A percentile compares a stretch with the other conserved stretches of the same genome.
Conservation (phyloP, 306 rosid species). For the Begonia loranthoides region DNA sequence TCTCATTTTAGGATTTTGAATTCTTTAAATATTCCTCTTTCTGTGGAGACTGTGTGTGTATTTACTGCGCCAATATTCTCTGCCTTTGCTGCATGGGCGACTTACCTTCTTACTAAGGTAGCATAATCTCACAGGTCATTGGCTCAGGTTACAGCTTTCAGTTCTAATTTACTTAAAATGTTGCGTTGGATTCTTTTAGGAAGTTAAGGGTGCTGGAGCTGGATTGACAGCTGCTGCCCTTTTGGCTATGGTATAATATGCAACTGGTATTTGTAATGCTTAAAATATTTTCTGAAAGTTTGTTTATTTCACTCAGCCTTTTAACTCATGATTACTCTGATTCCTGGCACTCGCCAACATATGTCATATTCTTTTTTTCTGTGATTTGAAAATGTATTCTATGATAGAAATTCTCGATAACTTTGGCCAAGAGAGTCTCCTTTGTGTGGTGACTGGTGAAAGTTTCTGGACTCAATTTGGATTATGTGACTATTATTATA, state of each 20-base stretch:
- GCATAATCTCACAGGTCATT: slow-evolving; percentile 12
- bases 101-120: slow-evolving; percentile 83
- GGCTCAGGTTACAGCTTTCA: background rate
- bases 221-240: slow-evolving; percentile 89
- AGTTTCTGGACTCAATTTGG: too few species aligned
- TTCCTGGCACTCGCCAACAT: too few species aligned
- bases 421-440: too few species aligned
- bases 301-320: background rate
- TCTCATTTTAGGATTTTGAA: slow-evolving; percentile 53
- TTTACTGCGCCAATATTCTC: slow-evolving; percentile 97
- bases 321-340: background rate
- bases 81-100: slow-evolving; percentile 95
- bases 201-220: slow-evolving; percentile 93
- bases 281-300: slow-evolving; percentile 3
- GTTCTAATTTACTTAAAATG: slow-evolving; percentile 12
- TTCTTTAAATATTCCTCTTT: slow-evolving; percentile 84
- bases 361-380: too few species aligned
- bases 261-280: slow-evolving; percentile 15
- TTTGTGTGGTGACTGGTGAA: too few species aligned
- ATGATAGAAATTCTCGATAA: too few species aligned
- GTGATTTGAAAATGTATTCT: too few species aligned
- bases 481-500: too few species aligned
- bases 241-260: slow-evolving; percentile 77
- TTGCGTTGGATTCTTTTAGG: slow-evolving; percentile 32
- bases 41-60: slow-evolving; percentile 96